Percentiles rank a stretch among this genome's conserved stretches.
Evolutionary conservation across 2,329 filamentous ascomycete species (phyloP).

Genomic region (Cytospora piceicola): DNA sequence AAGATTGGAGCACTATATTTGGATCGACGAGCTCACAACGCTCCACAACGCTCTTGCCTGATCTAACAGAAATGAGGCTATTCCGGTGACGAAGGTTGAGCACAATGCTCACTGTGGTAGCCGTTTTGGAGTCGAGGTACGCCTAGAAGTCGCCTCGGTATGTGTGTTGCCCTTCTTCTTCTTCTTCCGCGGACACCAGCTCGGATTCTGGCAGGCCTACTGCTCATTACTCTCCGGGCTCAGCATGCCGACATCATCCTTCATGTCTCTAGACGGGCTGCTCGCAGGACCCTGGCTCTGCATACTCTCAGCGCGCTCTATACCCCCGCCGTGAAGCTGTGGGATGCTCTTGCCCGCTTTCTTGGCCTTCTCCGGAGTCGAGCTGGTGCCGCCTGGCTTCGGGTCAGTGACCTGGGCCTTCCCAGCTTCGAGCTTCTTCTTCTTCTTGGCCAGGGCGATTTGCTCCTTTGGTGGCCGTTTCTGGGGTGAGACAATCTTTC

Average conservation of each 20-base stretch:
- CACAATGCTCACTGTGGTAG: slow-evolving; percentile 4
- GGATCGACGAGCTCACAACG: slow-evolving; percentile 54
- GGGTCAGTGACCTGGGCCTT: slow-evolving; percentile 56
- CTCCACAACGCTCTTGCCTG: slow-evolving; percentile 54
- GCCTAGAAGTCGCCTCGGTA: not conserved
- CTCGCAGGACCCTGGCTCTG: slow-evolving; percentile 62
- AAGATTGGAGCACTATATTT: slow-evolving; percentile 30
- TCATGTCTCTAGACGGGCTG: slow-evolving; percentile 59
- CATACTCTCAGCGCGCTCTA: slow-evolving; percentile 63
- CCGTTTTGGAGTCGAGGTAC: not conserved
- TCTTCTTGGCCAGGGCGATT: slow-evolving; percentile 83
- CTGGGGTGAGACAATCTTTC: slow-evolving; percentile 84
- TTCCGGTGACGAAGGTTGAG: slow-evolving; percentile 44
- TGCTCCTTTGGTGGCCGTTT: slow-evolving; percentile 84
- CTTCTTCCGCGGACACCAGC: not conserved
- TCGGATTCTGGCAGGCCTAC: slow-evolving; percentile 33
- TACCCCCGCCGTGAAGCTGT: slow-evolving; percentile 46
- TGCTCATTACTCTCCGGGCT: slow-evolving; percentile 77
- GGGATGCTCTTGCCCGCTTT: slow-evolving; percentile 50
- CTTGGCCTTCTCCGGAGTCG: slow-evolving; percentile 49
- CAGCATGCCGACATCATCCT: slow-evolving; percentile 77
- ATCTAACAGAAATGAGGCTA: slow-evolving; percentile 58
- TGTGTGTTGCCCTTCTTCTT: not conserved
- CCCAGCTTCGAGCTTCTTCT: slow-evolving; percentile 70
- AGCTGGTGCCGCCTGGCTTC: slow-evolving; percentile 42